Evolutionary conservation across 305 asterid genomes (phyloP).

Genomic region (Andrographis paniculata): DNA sequence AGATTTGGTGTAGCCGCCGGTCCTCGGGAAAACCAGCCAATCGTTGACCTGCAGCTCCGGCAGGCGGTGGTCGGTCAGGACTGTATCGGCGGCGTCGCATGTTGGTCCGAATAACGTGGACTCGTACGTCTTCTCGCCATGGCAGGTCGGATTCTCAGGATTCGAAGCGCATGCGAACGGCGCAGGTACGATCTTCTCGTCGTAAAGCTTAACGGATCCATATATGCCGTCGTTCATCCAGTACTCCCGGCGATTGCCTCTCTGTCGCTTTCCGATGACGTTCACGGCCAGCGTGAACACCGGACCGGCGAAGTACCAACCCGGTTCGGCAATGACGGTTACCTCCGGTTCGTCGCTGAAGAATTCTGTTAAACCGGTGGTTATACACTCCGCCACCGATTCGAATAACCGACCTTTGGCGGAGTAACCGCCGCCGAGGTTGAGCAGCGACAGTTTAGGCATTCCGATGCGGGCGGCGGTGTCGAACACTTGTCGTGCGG

Average conservation of each 20-base stretch:
- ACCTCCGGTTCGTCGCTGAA: background rate
- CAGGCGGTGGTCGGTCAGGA: background rate
- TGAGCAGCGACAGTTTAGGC: conserved; percentile 5
- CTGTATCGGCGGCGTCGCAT: background rate
- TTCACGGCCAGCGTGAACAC: background rate
- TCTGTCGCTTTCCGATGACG: background rate
- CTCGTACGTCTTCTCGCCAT: background rate
- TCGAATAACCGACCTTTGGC: background rate
- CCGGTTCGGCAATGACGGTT: conserved; percentile 1
- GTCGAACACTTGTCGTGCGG: conserved; percentile 14
- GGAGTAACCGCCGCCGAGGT: conserved; percentile 23
- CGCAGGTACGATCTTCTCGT: too few species aligned
- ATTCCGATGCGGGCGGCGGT: conserved; percentile 9
- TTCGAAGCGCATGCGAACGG: conserved; percentile 1
- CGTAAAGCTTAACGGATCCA: background rate
- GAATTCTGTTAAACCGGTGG: background rate
- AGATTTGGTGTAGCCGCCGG: background rate
- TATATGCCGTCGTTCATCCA: background rate
- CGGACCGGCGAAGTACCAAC: background rate
- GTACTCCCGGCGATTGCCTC: background rate
- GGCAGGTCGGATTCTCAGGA: background rate
- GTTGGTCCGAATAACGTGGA: background rate
- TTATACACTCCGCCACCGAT: background rate
- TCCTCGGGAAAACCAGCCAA: background rate
- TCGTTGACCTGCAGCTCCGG: background rate